Evolutionary conservation across 2,329 filamentous ascomycete genomes (phyloP).

Genomic region (Neoscytalidium dimidiatum): DNA sequence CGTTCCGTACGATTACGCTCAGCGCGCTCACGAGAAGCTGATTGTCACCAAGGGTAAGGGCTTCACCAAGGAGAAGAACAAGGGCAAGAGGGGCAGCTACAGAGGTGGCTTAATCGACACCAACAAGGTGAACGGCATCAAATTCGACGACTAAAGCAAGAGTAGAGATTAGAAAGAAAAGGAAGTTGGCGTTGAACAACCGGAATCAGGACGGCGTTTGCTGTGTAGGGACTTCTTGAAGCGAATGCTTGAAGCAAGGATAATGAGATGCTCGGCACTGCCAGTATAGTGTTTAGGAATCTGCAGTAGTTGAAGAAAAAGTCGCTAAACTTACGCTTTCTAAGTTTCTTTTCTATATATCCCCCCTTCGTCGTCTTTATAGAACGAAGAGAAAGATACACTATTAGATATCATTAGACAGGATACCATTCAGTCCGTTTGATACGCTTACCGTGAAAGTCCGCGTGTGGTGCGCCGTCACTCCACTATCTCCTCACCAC

Average conservation of each 20-base stretch:
- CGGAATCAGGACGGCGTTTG: not conserved
- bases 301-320: not conserved
- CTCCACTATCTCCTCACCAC: conserved; percentile 11
- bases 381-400: not conserved
- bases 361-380: not conserved
- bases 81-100: conserved; percentile 77
- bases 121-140: conserved; percentile 78
- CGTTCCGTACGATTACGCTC: conserved; percentile 82
- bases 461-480: not conserved
- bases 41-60: conserved; percentile 92
- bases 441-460: not conserved
- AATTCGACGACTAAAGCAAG: conserved; percentile 75
- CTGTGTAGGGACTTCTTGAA: not conserved
- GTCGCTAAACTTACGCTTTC: not conserved
- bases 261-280: not conserved
- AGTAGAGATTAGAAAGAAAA: not conserved
- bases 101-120: conserved; percentile 87
- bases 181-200: not conserved
- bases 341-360: not conserved
- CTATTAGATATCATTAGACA: not conserved
- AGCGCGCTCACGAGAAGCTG: conserved; percentile 83
- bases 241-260: too few species aligned
- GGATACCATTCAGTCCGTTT: not conserved
- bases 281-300: not conserved
- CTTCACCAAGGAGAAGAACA: conserved; percentile 99